These are phyloP conservation scores for Saturnispora ahearnii DNA, from an alignment of 805 yeast species.

Conservation along the genomic window DNA sequence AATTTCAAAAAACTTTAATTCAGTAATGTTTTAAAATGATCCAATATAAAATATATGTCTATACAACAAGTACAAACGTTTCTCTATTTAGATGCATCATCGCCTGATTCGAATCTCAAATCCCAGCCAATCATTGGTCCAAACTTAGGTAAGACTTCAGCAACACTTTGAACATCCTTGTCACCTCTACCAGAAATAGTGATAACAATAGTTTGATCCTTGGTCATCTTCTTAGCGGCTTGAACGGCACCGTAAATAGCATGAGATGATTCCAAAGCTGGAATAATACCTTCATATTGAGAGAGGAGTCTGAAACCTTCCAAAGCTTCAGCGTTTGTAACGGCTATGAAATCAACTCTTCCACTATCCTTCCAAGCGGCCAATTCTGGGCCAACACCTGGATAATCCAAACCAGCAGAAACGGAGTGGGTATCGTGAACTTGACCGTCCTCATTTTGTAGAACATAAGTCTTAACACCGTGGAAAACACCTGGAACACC, in stretches of 20 bases:
- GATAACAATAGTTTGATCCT: slow-evolving; percentile 75
- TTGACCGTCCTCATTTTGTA: slow-evolving; percentile 91
- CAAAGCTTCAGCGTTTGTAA: slow-evolving; percentile 91
- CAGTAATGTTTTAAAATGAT: not conserved
- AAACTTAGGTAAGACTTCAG: slow-evolving; percentile 79
- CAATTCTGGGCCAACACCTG: slow-evolving; percentile 98
- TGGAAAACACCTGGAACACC: slow-evolving; percentile 98
- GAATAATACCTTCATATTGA: slow-evolving; percentile 95
- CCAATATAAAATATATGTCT: not conserved
- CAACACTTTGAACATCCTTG: slow-evolving; percentile 96
- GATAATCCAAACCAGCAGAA: slow-evolving; percentile 97
- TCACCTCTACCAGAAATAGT: slow-evolving; percentile 98
- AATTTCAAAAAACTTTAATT: not conserved
- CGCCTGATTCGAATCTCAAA: slow-evolving; percentile 60
- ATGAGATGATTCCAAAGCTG: slow-evolving; percentile 96
- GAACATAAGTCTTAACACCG: slow-evolving; percentile 90
- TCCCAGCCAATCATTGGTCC: slow-evolving; percentile 97
- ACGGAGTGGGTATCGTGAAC: slow-evolving; percentile 96
- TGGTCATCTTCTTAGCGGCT: slow-evolving; percentile 73
- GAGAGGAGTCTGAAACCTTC: slow-evolving; percentile 82
- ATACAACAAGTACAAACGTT: not conserved
- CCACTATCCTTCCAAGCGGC: slow-evolving; percentile 93
- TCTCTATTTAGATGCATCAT: slow-evolving; percentile 24
- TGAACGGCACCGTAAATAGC: slow-evolving; percentile 89
- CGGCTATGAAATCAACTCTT: slow-evolving; percentile 84